Conservation (phyloP, 768 basidiomycete species). For the Stropharia rugosoannulata region DNA sequence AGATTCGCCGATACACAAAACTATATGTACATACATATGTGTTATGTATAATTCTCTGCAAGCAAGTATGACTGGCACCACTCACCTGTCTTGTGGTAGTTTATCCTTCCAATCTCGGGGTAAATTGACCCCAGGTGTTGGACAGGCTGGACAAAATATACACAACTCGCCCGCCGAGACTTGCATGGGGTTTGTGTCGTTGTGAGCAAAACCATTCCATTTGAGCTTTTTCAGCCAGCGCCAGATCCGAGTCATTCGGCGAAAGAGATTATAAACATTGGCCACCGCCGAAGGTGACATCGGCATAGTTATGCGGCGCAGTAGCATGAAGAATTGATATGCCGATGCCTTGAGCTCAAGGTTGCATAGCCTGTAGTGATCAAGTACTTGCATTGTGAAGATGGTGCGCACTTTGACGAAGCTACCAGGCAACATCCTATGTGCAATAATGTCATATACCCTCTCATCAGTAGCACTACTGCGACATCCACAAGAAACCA, state of each 20-base stretch:
- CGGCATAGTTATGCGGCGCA: not conserved
- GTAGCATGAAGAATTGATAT: not conserved
- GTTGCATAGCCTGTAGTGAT: not conserved
- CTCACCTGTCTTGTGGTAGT: not conserved
- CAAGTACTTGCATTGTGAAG: not conserved
- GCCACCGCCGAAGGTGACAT: not conserved
- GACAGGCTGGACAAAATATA: constrained; percentile 24
- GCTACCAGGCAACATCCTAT: not conserved
- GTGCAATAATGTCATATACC: too few species aligned
- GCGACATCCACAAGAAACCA: too few species aligned
- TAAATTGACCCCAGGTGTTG: constrained; percentile 24
- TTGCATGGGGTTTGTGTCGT: not conserved
- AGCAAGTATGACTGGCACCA: too few species aligned
- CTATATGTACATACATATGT: not conserved
- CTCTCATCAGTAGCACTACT: too few species aligned
- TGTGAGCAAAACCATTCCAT: constrained; percentile 15
- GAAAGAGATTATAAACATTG: not conserved
- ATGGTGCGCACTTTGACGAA: not conserved
- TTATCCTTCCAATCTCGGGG: constrained; percentile 17
- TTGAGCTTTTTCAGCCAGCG: not conserved
- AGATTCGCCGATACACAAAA: not conserved
- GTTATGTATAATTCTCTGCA: not conserved
- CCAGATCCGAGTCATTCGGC: not conserved
- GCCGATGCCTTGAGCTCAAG: not conserved
- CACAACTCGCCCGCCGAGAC: constrained; percentile 5